Evolutionary conservation across 805 yeast species (phyloP).

Genomic region (Brettanomyces sp.): DNA sequence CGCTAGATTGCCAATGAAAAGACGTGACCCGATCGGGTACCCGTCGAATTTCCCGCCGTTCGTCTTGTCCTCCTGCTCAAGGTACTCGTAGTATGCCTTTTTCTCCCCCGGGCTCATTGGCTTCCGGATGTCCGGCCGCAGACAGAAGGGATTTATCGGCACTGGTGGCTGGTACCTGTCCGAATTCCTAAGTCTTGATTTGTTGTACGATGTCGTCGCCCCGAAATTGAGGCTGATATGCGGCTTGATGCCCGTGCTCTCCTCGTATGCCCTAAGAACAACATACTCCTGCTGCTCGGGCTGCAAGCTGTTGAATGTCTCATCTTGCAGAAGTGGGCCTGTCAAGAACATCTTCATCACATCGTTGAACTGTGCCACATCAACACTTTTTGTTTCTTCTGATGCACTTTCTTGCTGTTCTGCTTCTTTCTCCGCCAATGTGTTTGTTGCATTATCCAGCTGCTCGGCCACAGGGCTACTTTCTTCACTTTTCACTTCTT

Average conservation of each 20-base stretch:
- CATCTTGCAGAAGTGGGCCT: conserved; percentile 24
- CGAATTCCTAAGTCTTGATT: conserved; percentile 26
- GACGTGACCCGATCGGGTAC: conserved; percentile 67
- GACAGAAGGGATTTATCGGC: conserved; percentile 38
- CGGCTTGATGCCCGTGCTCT: conserved; percentile 15
- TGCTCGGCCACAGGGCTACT: background rate
- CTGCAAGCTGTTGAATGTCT: conserved; percentile 24
- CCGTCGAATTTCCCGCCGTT: conserved; percentile 52
- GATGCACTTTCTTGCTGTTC: background rate
- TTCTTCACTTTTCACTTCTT: conserved; percentile 2
- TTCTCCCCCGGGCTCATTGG: conserved; percentile 51
- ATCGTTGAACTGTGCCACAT: conserved; percentile 26
- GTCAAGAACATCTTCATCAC: conserved; percentile 22
- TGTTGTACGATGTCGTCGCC: conserved; percentile 30
- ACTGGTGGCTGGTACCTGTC: conserved; percentile 35
- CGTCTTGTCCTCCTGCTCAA: conserved; percentile 41
- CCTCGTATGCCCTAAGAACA: conserved; percentile 26
- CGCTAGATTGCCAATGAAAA: conserved; percentile 82
- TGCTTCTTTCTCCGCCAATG: background rate
- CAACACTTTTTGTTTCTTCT: conserved; percentile 15
- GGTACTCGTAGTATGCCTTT: conserved; percentile 41
- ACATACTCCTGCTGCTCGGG: conserved; percentile 27
- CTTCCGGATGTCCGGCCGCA: conserved; percentile 48
- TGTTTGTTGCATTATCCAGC: background rate
- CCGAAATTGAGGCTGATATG: conserved; percentile 20